phyloP scores from a whole-genome alignment of 1,284 basidiomycete species.

The Ceratobasidium sp. region DNA sequence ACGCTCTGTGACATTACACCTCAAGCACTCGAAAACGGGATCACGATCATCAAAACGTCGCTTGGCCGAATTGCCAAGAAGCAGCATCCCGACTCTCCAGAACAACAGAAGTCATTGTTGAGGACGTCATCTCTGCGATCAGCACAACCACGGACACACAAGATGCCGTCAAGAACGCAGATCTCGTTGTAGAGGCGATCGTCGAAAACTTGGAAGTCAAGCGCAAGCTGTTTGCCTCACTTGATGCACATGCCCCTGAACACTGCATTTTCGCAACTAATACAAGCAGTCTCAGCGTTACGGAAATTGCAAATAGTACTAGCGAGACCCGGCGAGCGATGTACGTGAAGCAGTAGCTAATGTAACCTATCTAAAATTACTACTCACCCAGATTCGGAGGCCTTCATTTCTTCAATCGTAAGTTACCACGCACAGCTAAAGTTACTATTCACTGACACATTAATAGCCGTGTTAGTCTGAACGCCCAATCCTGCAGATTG shows the following conservation, averaged over 20 bases:
- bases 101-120: constrained; percentile 49
- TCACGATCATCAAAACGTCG: constrained; percentile 60
- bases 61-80: constrained; percentile 58
- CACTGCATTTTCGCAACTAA: constrained; percentile 61
- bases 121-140: constrained; percentile 54
- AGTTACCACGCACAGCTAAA: constrained; percentile 31
- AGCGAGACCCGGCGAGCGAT: constrained; percentile 49
- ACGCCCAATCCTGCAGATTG: neutral
- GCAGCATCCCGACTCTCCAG: constrained; percentile 53
- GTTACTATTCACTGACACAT: constrained; percentile 2
- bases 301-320: constrained; percentile 55
- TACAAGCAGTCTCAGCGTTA: constrained; percentile 59
- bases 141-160: constrained; percentile 56
- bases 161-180: constrained; percentile 55
- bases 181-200: constrained; percentile 64
- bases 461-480: constrained; percentile 40
- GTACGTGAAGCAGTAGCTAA: constrained; percentile 42
- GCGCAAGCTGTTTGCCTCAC: constrained; percentile 58
- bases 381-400: constrained; percentile 51
- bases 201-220: constrained; percentile 62
- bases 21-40: constrained; percentile 55
- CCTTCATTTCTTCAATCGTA: constrained; percentile 60
- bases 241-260: constrained; percentile 56
- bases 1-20: constrained; percentile 50
- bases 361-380: neutral